Evolutionary conservation across 139 green algal genomes (phyloP).

Genomic region (Chlamydomonas sp.): DNA sequence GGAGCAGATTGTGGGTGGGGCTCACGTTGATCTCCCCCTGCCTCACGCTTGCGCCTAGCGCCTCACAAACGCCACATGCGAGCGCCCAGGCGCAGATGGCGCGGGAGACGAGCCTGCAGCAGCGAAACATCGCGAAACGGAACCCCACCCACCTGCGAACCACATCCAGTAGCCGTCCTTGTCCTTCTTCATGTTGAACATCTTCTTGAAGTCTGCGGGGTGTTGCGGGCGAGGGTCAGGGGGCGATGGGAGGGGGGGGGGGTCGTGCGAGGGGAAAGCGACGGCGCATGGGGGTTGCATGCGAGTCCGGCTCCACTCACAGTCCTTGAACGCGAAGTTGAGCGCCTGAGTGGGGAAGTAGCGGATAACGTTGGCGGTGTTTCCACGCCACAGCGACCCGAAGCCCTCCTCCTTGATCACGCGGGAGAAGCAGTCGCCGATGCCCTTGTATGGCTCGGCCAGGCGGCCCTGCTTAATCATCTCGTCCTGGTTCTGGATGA

Average conservation of each 20-base stretch:
- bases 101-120: too few relatives aligned
- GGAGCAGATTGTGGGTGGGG: too few relatives aligned
- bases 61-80: too few relatives aligned
- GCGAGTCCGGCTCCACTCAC: too few relatives aligned
- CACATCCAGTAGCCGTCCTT: conserved; percentile 91
- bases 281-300: too few relatives aligned
- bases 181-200: conserved; percentile 91
- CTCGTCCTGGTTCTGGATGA: conserved; percentile 68
- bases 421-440: conserved; percentile 91
- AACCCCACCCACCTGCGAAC: conserved; percentile 78
- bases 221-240: conserved; percentile 49
- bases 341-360: conserved; percentile 60
- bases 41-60: too few relatives aligned
- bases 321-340: conserved; percentile 99
- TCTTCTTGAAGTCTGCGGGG: conserved; percentile 97
- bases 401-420: conserved; percentile 83
- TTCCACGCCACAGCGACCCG: conserved; percentile 92
- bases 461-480: conserved; percentile 61
- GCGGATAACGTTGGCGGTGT: conserved; percentile 91
- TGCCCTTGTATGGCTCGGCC: conserved; percentile 71
- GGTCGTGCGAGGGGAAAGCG: too few relatives aligned
- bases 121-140: too few relatives aligned
- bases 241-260: too few relatives aligned
- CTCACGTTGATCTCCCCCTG: too few relatives aligned
- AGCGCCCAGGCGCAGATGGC: too few relatives aligned